phyloP scores from a whole-genome alignment of 1,284 basidiomycete species.

The Cryptococcus sp. region DNA sequence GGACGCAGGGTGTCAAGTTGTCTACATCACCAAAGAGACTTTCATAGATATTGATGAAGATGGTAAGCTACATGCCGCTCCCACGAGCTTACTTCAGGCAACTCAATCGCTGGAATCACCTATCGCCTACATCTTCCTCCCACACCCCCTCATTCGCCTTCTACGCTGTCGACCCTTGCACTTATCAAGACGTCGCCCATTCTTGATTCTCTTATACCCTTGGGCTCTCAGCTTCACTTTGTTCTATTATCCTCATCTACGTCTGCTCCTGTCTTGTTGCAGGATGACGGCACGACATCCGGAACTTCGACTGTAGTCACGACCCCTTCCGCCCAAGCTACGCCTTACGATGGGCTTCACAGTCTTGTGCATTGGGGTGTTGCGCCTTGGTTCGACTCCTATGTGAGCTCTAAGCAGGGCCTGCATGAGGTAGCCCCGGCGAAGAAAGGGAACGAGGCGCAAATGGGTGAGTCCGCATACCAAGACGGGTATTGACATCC shows the following conservation, averaged over 20 bases:
- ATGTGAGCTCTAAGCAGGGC: constrained; percentile 57
- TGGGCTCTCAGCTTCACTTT: constrained; percentile 84
- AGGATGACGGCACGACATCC: constrained; percentile 24
- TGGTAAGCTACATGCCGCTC: constrained; percentile 11
- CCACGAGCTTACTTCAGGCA: constrained; percentile 16
- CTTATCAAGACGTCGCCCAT: constrained; percentile 87
- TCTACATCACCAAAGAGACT: constrained; percentile 43
- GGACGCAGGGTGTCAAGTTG: constrained; percentile 43
- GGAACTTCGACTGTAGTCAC: constrained; percentile 35
- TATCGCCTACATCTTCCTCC: constrained; percentile 47
- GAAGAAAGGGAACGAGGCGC: constrained; percentile 69
- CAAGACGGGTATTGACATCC: constrained; percentile 4
- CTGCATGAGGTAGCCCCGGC: constrained; percentile 55
- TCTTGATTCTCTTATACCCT: constrained; percentile 71
- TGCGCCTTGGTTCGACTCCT: constrained; percentile 97
- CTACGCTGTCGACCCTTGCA: constrained; percentile 79
- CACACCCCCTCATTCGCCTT: constrained; percentile 58
- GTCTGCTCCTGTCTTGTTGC: constrained; percentile 18
- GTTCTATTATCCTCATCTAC: constrained; percentile 65
- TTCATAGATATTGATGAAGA: constrained; percentile 36
- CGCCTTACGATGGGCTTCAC: constrained; percentile 93
- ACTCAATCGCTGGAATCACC: constrained; percentile 22
- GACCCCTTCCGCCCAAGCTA: constrained; percentile 43
- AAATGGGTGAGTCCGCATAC: constrained; percentile 64
- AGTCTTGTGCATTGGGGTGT: constrained; percentile 95